Base-by-base conservation (phyloP, 1,284 basidiomycete genomes). In the Trametes hirsuta region DNA sequence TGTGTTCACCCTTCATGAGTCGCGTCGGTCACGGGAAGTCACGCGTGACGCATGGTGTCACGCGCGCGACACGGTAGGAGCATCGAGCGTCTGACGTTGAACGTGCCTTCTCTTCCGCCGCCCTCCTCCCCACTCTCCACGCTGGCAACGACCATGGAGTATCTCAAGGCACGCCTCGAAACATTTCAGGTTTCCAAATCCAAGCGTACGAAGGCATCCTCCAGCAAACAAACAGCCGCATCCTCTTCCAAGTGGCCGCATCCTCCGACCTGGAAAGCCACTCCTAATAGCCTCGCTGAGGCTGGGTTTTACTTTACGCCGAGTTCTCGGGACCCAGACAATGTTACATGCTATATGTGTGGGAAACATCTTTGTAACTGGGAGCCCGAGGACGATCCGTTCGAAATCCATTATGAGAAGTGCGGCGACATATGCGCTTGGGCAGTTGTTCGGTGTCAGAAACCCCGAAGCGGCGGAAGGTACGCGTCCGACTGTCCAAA, bases 241-340 rank as follows among this genome's bases (percentile, higher is more conserved):
- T 71, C 75, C 30, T 55, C 30, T 2, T 8, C 84, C 50, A 88
- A 84, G 75, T 92, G 90, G 90, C 84, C 88, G 0, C 90, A 92
- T 66, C 81, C 86, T 2, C 53, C 72, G 0, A 69, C 75, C 41
- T 88, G 84, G 72, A 74, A 77, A 59, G 87, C 93, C 47, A 93
- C 83, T 46, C 86, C 93, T 1, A 74, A 81, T 49, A 78, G 81
- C 4, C 84, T 95, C 25, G 88, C 93, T 1, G 84, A 88, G 62
- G 93, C 93, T 2, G 93, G 93, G 12, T 95, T 95, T 77, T 94
- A 84, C 78, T 93, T 81, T 74, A 79, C 79, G 56, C 90, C 91
- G 0, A 83, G 82, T 66, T 75, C 75, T 62, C 80, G 84, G 11
- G 83, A 87, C 61, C 77, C 76, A 30, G 91, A 93, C 74, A 86